Evolutionary conservation across 257 asterid genomes (phyloP).

Genomic region (Knoxia roxburghii): DNA sequence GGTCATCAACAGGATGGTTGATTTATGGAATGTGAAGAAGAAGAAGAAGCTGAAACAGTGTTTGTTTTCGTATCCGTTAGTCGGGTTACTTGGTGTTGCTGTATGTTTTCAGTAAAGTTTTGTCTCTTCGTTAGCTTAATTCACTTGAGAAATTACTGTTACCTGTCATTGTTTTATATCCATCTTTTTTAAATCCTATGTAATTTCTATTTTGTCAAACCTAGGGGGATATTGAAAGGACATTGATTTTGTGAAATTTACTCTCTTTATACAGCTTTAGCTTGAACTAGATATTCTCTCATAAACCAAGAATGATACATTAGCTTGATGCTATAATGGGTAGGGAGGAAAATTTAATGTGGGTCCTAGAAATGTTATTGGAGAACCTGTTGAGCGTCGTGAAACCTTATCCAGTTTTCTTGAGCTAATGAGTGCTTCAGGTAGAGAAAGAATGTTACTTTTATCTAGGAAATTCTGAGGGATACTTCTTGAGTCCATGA

Average conservation of each 20-base stretch:
- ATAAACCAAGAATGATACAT: not conserved
- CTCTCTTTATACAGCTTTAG: not conserved
- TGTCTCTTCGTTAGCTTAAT: not conserved
- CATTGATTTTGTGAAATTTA: not conserved
- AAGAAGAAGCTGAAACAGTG: conserved; percentile 41
- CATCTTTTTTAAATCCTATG: not conserved
- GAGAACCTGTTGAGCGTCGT: not conserved
- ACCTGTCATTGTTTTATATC: not conserved
- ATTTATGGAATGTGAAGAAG: conserved; percentile 34
- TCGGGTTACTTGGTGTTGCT: conserved; percentile 80
- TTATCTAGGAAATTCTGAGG: too few species aligned
- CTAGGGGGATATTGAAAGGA: not conserved
- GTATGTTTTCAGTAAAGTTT: conserved; percentile 38
- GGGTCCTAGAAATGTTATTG: not conserved
- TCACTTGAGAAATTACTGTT: not conserved
- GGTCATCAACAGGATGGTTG: conserved; percentile 82
- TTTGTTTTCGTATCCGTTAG: conserved; percentile 58
- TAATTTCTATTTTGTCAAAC: not conserved
- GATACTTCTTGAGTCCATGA: not conserved
- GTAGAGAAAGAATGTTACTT: too few species aligned
- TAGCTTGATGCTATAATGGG: not conserved
- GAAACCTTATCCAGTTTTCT: not conserved
- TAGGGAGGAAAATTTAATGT: not conserved
- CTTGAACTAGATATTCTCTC: not conserved
- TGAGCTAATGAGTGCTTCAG: not conserved